A percentile compares a stretch with the other conserved stretches of the same genome.
Evolutionary conservation across 495 filamentous ascomycete genomes (phyloP).

Genomic region (Podospora didyma): DNA sequence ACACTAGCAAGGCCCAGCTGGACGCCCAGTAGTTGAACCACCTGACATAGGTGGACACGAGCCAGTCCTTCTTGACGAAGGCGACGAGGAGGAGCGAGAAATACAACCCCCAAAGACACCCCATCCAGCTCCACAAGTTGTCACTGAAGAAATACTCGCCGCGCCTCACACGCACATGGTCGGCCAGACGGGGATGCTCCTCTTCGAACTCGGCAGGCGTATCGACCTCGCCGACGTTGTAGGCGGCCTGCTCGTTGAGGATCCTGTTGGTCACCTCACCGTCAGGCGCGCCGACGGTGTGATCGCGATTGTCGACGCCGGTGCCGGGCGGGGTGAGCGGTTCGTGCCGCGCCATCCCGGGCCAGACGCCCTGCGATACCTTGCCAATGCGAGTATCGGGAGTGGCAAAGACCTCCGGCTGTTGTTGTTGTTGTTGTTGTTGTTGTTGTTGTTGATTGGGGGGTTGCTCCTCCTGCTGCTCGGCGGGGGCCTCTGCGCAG

Average conservation of each 20-base stretch:
- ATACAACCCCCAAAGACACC: too few species aligned
- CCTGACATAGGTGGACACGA: too few species aligned
- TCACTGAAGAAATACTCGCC: not conserved
- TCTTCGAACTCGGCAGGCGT: slow-evolving; percentile 4
- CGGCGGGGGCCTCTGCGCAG: too few species aligned
- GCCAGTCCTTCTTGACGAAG: too few species aligned
- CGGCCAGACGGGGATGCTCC: slow-evolving; percentile 7
- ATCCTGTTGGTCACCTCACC: slow-evolving; percentile 27
- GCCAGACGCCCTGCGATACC: slow-evolving; percentile 39
- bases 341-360: slow-evolving; percentile 31
- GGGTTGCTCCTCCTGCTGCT: not conserved
- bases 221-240: slow-evolving; percentile 25
- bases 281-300: slow-evolving; percentile 4
- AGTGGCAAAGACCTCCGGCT: not conserved
- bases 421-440: not conserved
- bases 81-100: too few species aligned
- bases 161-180: slow-evolving; percentile 2
- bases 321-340: slow-evolving; percentile 19
- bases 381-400: slow-evolving; percentile 32
- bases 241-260: slow-evolving; percentile 27
- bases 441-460: too few species aligned
- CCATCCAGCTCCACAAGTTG: too few species aligned
- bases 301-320: not conserved
- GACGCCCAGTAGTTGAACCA: too few species aligned
- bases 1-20: too few species aligned